phyloP scores from a whole-genome alignment of 1,284 basidiomycete genomes.

The Tylopilus sp. region DNA sequence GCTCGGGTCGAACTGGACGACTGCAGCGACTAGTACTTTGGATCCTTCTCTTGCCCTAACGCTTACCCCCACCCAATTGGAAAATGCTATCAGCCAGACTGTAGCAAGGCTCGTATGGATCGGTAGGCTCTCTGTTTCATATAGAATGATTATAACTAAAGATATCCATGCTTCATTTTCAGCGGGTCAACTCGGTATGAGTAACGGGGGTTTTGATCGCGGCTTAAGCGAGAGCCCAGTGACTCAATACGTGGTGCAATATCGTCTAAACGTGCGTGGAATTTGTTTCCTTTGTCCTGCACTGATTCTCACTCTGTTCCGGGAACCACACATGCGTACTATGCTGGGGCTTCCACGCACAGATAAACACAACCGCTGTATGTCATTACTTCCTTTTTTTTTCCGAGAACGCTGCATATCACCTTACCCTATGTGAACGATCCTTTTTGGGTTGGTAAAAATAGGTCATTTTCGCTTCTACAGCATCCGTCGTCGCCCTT shows the following conservation, averaged over 20 bases:
- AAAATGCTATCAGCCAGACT: not conserved
- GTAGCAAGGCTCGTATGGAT: not conserved
- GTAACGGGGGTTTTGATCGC: not conserved
- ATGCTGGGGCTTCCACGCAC: no score
- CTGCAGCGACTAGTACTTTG: not conserved
- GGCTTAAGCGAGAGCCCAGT: not conserved
- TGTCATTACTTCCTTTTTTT: not conserved
- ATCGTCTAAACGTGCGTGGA: not conserved
- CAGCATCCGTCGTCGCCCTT: not conserved
- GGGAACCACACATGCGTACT: no score
- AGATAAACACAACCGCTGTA: constrained; percentile 2
- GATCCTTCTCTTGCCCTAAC: not conserved
- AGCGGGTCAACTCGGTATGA: not conserved
- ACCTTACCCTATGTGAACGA: no score
- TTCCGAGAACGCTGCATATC: not conserved
- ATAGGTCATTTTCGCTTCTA: not conserved
- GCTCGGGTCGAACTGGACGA: not conserved
- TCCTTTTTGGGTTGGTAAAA: no score
- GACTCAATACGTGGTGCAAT: not conserved
- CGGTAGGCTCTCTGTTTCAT: not conserved
- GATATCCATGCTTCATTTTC: not conserved
- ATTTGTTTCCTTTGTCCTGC: not conserved
- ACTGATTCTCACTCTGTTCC: not conserved
- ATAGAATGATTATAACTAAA: not conserved
- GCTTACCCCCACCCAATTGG: not conserved